Evolutionary conservation across 2,329 filamentous ascomycete species (phyloP).

Genomic region (Aureobasidium uvarum): DNA sequence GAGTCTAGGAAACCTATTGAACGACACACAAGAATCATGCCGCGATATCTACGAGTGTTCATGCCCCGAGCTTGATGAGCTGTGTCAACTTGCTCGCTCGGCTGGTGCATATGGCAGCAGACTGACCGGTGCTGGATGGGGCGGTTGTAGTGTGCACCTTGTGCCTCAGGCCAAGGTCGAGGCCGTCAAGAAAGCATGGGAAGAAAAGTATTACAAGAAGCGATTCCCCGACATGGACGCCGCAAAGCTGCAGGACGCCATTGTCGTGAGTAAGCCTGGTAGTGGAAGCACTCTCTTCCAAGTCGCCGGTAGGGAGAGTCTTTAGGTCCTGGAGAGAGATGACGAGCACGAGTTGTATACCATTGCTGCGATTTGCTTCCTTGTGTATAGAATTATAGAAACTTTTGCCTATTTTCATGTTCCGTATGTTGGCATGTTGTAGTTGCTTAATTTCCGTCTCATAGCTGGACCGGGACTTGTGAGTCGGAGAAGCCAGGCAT

Average conservation of each 20-base stretch:
- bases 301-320: slow-evolving; percentile 32
- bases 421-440: background rate
- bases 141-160: slow-evolving; percentile 91
- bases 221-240: slow-evolving; percentile 64
- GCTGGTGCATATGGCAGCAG: slow-evolving; percentile 82
- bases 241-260: slow-evolving; percentile 73
- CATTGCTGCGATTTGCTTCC: slow-evolving; percentile 17
- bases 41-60: slow-evolving; percentile 87
- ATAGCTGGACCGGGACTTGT: background rate
- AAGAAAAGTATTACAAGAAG: slow-evolving; percentile 77
- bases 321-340: background rate
- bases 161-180: slow-evolving; percentile 80
- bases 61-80: slow-evolving; percentile 84
- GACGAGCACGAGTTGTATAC: slow-evolving; percentile 9
- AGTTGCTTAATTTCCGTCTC: background rate
- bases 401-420: background rate
- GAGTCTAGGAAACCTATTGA: slow-evolving; percentile 77
- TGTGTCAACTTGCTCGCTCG: slow-evolving; percentile 74
- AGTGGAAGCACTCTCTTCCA: slow-evolving; percentile 56
- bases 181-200: slow-evolving; percentile 72
- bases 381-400: slow-evolving; percentile 21
- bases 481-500: slow-evolving; percentile 49
- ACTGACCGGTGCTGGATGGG: slow-evolving; percentile 93
- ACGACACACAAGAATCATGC: slow-evolving; percentile 85
- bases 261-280: slow-evolving; percentile 86